These are phyloP conservation scores for Neoboletus magnificus DNA, from an alignment of 768 basidiomycete species.

Conservation along the genomic window DNA sequence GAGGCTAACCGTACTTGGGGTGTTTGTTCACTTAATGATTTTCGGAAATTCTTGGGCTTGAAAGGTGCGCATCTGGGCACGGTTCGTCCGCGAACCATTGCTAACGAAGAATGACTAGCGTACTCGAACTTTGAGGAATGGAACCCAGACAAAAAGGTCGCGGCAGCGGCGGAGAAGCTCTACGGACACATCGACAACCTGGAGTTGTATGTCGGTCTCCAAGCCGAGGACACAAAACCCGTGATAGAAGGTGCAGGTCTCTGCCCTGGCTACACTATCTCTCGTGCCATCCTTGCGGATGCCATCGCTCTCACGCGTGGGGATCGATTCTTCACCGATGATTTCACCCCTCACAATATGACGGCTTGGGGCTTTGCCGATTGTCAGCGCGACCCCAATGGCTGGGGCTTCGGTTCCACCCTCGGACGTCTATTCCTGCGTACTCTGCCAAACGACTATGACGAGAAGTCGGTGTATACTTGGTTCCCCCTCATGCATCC, in stretches of 20 bases:
- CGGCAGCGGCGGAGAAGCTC: slow-evolving; percentile 68
- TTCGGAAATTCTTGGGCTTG: slow-evolving; percentile 75
- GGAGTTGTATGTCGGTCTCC: slow-evolving; percentile 78
- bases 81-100: background rate
- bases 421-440: slow-evolving; percentile 74
- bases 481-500: slow-evolving; percentile 92
- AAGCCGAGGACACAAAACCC: slow-evolving; percentile 75
- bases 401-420: slow-evolving; percentile 66
- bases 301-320: slow-evolving; percentile 85
- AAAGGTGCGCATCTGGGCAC: slow-evolving; percentile 48
- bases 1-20: slow-evolving; percentile 76
- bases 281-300: slow-evolving; percentile 81
- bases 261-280: slow-evolving; percentile 84
- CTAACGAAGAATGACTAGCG: slow-evolving; percentile 37
- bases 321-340: slow-evolving; percentile 78
- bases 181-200: slow-evolving; percentile 75
- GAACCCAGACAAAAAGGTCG: slow-evolving; percentile 71
- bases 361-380: slow-evolving; percentile 85
- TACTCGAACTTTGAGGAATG: slow-evolving; percentile 74
- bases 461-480: slow-evolving; percentile 68
- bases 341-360: slow-evolving; percentile 76
- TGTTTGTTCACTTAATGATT: slow-evolving; percentile 80
- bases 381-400: slow-evolving; percentile 69
- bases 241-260: slow-evolving; percentile 77
- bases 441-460: slow-evolving; percentile 66